Evolutionary conservation across 1,284 basidiomycete species (phyloP).

Genomic region (Trametes hirsuta): DNA sequence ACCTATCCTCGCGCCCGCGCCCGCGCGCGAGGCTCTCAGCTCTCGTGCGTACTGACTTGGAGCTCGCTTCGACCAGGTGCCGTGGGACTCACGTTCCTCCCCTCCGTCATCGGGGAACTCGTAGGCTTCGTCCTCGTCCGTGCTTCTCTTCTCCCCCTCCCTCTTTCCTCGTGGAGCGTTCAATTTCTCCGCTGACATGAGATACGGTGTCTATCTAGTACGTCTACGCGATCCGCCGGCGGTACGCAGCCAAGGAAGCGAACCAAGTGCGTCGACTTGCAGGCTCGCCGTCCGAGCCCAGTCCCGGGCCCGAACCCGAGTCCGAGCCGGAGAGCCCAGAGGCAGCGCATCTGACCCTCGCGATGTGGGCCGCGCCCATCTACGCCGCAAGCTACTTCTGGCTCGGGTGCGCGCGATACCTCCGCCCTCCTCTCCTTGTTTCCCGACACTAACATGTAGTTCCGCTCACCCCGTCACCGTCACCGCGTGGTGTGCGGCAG

Average conservation of each 20-base stretch:
- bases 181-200: not conserved
- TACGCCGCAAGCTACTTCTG: slow-evolving; percentile 67
- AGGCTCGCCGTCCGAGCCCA: no score
- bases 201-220: slow-evolving; percentile 30
- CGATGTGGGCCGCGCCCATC: slow-evolving; percentile 57
- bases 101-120: slow-evolving; percentile 57
- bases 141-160: slow-evolving; percentile 15
- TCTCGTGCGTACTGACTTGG: no score
- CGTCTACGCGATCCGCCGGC: slow-evolving; percentile 54
- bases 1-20: no score
- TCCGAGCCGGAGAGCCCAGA: slow-evolving; percentile 69
- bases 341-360: slow-evolving; percentile 59
- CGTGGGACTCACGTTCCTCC: slow-evolving; percentile 53
- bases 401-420: slow-evolving; percentile 46
- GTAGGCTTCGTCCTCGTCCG: slow-evolving; percentile 39
- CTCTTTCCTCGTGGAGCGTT: not conserved
- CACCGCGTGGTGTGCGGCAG: not conserved
- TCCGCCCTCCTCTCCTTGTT: not conserved
- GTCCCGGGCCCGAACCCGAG: slow-evolving; percentile 24
- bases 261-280: no score
- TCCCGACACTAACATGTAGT: no score
- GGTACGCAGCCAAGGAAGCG: slow-evolving; percentile 45
- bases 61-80: not conserved
- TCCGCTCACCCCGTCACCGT: no score
- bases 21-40: no score